A percentile compares a stretch with the other conserved stretches of the same genome.
These are phyloP conservation scores for Aegle marmelos DNA, from an alignment of 345 rosid genomes.

Conservation along the genomic window DNA sequence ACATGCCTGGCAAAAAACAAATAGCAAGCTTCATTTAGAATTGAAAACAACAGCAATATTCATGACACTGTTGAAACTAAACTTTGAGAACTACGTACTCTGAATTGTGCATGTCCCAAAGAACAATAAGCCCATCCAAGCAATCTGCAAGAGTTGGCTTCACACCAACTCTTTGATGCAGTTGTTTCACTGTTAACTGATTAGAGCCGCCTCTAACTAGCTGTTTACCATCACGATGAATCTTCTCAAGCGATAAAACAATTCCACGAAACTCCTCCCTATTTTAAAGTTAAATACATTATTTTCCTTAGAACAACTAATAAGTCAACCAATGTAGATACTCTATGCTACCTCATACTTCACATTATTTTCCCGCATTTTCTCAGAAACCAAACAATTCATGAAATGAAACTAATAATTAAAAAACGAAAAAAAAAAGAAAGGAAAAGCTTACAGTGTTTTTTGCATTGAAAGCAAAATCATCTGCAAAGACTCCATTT, in stretches of 20 bases:
- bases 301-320: neutral
- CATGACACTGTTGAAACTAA: neutral
- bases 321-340: neutral
- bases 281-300: constrained; percentile 1
- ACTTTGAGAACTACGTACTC: constrained; percentile 44
- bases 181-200: constrained; percentile 36
- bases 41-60: neutral
- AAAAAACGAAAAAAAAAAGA: neutral
- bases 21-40: neutral
- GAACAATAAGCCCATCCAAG: constrained; percentile 63
- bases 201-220: constrained; percentile 48
- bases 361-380: neutral
- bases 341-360: neutral
- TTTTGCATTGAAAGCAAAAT: constrained; percentile 58
- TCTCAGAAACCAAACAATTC: too few relatives aligned
- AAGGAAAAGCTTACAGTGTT: constrained; percentile 38
- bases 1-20: constrained; percentile 39
- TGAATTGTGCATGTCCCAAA: constrained; percentile 63
- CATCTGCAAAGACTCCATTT: constrained; percentile 60
- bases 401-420: neutral
- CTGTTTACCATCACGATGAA: constrained; percentile 48
- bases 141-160: constrained; percentile 73
- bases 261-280: constrained; percentile 63
- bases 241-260: constrained; percentile 54
- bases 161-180: constrained; percentile 58